These are phyloP conservation scores for Nemophila menziesii DNA, from an alignment of 257 asterid genomes.

Conservation along the genomic window DNA sequence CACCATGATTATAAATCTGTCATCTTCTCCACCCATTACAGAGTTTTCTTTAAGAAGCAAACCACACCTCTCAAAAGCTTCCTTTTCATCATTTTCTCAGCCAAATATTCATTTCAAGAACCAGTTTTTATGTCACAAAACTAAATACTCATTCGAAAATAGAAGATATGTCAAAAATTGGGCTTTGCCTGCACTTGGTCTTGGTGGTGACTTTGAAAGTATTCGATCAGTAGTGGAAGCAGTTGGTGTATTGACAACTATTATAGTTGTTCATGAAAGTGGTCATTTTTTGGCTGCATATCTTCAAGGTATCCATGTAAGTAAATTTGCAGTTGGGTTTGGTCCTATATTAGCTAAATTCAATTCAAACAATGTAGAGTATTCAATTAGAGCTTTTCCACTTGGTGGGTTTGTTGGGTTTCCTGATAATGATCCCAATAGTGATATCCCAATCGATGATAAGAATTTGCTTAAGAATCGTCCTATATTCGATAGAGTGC, in stretches of 20 bases:
- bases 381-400: conserved; percentile 87
- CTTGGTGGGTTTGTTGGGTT: conserved; percentile 96
- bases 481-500: conserved; percentile 67
- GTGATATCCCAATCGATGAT: conserved; percentile 85
- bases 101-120: conserved; percentile 28
- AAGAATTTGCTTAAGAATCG: conserved; percentile 72
- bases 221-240: conserved; percentile 78
- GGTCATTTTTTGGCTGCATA: conserved; percentile 92
- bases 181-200: conserved; percentile 59
- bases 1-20: conserved; percentile 56
- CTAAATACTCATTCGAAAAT: conserved; percentile 17
- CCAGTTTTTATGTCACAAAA: conserved; percentile 20
- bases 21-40: conserved; percentile 37
- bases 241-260: conserved; percentile 65
- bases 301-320: conserved; percentile 93
- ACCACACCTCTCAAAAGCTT: conserved; percentile 23
- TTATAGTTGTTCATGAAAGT: conserved; percentile 76
- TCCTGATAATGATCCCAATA: conserved; percentile 96
- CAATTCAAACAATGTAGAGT: conserved; percentile 76
- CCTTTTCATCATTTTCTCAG: conserved; percentile 14
- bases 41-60: conserved; percentile 24
- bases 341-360: conserved; percentile 89
- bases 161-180: conserved; percentile 26
- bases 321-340: conserved; percentile 93
- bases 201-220: no score